Base-by-base conservation (phyloP, 352 stramenopile species). In the Peronospora farinosa region DNA sequence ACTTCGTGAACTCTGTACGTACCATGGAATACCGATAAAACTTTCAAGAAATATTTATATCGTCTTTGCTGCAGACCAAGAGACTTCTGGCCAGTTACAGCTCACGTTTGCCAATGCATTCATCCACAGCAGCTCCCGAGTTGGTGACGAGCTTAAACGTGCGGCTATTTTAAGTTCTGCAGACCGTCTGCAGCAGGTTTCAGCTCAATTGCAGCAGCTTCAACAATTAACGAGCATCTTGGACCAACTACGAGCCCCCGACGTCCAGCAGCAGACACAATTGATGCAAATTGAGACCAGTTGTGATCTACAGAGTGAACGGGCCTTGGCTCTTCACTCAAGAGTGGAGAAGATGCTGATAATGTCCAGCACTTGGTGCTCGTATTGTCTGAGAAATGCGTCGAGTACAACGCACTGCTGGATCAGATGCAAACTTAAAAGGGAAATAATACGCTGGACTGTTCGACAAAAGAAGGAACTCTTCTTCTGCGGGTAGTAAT, bases 301-400 rank as follows among this genome's bases (percentile, higher is more conserved):
- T 5, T 57, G 63, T 25, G 57, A 71, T 13, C 17, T 56, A 9
- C 56, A 78, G 31, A 61, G 67, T 25, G 71, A 85, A 49, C 64
- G 67, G 8, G 67, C 67, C 10, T 40, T 85, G 40, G 60, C 57
- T 2, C 38, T 84, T 38, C 76, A 88, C 43, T 46, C 46, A 10
- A 61, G 72, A 44, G 64, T 85, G 25, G 69, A 85, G 44, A 67
- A 67, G 2, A 41, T 85, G 45, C 60, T 87, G 25, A 39, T 57
- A 13, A 61, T 65, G 15, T 85, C 60, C 74, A 83, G 62, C 67
- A 84, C 53, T 75, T 85, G 74, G 70, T 88, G 40, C 67, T 79
- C 60, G 61, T 84, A 40, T 51, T 87, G 47, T 87, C 76, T 1
- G 69, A 82, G 57, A 87, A 87, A 50, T 84, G 68, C 46, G 75